A percentile compares a stretch with the other conserved stretches of the same genome.
These are phyloP conservation scores for Stylonectria norvegica DNA, from an alignment of 2,329 filamentous ascomycete species.

Conservation along the genomic window DNA sequence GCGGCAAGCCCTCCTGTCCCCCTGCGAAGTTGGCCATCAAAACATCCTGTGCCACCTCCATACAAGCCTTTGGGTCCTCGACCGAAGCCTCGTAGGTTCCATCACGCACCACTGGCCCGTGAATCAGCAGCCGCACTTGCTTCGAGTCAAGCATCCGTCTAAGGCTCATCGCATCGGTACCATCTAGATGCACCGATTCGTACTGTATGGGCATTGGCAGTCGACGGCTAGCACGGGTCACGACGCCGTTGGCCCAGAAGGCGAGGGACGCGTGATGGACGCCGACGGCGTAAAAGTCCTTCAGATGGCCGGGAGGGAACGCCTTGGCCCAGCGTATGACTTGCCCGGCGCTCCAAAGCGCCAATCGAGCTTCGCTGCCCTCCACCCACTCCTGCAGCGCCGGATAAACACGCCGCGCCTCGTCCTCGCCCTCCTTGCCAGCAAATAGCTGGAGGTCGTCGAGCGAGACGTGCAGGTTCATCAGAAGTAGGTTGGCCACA, in stretches of 20 bases:
- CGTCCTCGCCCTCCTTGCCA: constrained; percentile 64
- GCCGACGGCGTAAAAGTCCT: constrained; percentile 65
- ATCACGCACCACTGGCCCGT: constrained; percentile 30
- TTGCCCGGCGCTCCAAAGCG: constrained; percentile 67
- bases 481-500: constrained; percentile 53
- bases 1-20: constrained; percentile 45
- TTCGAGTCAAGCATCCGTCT: constrained; percentile 56
- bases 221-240: constrained; percentile 41
- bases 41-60: constrained; percentile 56
- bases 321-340: constrained; percentile 57
- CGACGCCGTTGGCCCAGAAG: constrained; percentile 67
- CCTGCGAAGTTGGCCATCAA: constrained; percentile 51
- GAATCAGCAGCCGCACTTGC: constrained; percentile 51
- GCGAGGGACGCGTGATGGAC: constrained; percentile 66
- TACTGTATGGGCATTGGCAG: constrained; percentile 32
- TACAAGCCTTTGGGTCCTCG: constrained; percentile 55
- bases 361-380: constrained; percentile 53
- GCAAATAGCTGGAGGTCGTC: constrained; percentile 66
- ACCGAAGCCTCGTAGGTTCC: constrained; percentile 40
- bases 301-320: constrained; percentile 52
- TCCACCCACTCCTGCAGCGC: constrained; percentile 57
- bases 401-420: constrained; percentile 58
- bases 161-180: constrained; percentile 48
- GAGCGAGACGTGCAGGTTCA: constrained; percentile 62
- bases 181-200: constrained; percentile 53